Evolutionary conservation across 176 grass and related monocot genomes (phyloP).

Genomic region (Triticum aestivum): IWGSC_CS_RefSeq_v2.1 NC_057798.1:408042211-408042710

Average conservation of each 20-base stretch:
- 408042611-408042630: neutral
- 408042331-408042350: slow-evolving; percentile 22
- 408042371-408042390: slow-evolving; percentile 28
- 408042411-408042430: slow-evolving; percentile 16
- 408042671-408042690: neutral
- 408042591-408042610: neutral
- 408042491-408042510: neutral
- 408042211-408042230: neutral
- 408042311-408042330: slow-evolving; percentile 8
- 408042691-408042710: neutral
- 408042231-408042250: neutral
- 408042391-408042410: neutral
- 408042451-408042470: neutral
- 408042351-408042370: slow-evolving; percentile 27
- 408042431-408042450: slow-evolving; percentile 12
- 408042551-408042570: slow-evolving; percentile 3
- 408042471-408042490: neutral
- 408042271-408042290: slow-evolving; percentile 39
- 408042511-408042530: neutral
- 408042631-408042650: neutral
- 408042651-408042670: neutral
- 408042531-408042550: slow-evolving; percentile 1
- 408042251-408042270: slow-evolving; percentile 10
- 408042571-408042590: neutral
- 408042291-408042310: slow-evolving; percentile 22